Evolutionary conservation across 805 yeast genomes (phyloP).

Genomic region (Metschnikowia anglica): DNA sequence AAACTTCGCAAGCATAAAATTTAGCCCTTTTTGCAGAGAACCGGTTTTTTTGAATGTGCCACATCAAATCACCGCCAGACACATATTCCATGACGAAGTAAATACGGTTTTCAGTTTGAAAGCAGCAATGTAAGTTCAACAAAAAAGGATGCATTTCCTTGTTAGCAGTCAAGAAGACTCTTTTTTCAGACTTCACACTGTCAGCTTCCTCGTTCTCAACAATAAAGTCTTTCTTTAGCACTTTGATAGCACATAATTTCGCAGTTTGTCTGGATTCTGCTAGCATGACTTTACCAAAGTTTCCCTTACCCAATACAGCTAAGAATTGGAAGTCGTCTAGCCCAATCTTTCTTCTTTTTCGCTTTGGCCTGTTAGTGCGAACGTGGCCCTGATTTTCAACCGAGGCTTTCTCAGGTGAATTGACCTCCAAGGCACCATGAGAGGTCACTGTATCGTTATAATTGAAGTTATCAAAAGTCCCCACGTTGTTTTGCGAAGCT

Average conservation of each 20-base stretch:
- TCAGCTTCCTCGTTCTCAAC: constrained; percentile 96
- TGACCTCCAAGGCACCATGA: not conserved
- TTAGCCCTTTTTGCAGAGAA: constrained; percentile 90
- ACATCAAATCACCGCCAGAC: constrained; percentile 98
- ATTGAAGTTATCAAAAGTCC: constrained; percentile 26
- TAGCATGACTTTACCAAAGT: constrained; percentile 96
- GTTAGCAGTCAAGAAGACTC: constrained; percentile 83
- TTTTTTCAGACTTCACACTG: constrained; percentile 89
- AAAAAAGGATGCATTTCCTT: constrained; percentile 90
- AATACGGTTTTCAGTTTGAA: constrained; percentile 96
- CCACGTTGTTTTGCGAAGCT: constrained; percentile 5
- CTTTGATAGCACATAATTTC: constrained; percentile 90
- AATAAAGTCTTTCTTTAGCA: constrained; percentile 91
- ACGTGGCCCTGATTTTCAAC: constrained; percentile 12
- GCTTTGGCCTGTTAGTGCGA: constrained; percentile 26
- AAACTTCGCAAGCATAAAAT: constrained; percentile 95
- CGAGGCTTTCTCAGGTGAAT: not conserved
- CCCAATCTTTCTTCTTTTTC: constrained; percentile 72
- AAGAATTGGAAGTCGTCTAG: constrained; percentile 91
- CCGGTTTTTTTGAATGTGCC: constrained; percentile 94
- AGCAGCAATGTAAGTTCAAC: constrained; percentile 87
- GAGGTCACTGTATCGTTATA: constrained; percentile 23
- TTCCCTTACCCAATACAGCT: constrained; percentile 97
- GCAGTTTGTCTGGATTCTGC: constrained; percentile 87
- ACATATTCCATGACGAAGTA: constrained; percentile 98